Percentiles rank a stretch among this genome's conserved stretches.
Conservation (phyloP, 331 rosid genomes). For the Malus hybrid region DNA sequence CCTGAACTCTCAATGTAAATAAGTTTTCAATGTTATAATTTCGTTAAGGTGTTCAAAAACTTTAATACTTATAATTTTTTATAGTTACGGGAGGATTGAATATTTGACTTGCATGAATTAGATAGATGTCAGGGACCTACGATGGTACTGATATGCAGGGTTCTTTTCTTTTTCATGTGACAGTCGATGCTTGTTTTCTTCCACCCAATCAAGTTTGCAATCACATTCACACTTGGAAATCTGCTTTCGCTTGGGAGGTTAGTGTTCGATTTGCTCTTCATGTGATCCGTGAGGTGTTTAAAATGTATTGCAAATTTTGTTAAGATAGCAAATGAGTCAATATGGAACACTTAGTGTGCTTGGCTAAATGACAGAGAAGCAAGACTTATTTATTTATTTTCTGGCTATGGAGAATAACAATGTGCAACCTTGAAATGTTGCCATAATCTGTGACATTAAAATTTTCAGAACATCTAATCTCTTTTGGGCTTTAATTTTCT, state of each 20-base stretch:
- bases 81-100: neutral
- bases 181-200: slow-evolving; percentile 96
- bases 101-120: neutral
- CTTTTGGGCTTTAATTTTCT: neutral
- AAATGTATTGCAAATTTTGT: neutral
- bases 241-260: slow-evolving; percentile 94
- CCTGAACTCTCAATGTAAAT: neutral
- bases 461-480: neutral
- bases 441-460: neutral
- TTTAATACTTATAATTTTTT: no score
- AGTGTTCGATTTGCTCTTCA: slow-evolving; percentile 13
- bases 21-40: neutral
- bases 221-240: slow-evolving; percentile 90
- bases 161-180: slow-evolving; percentile 18
- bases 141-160: slow-evolving; percentile 7
- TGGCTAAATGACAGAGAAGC: neutral
- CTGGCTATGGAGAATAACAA: no score
- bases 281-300: neutral
- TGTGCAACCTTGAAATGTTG: neutral
- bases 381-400: neutral
- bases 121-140: neutral
- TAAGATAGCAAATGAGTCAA: neutral
- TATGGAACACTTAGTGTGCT: neutral
- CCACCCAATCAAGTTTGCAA: slow-evolving; percentile 85
- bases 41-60: neutral